Conservation (phyloP, 768 basidiomycete genomes). For the Tylopilus sp. region DNA sequence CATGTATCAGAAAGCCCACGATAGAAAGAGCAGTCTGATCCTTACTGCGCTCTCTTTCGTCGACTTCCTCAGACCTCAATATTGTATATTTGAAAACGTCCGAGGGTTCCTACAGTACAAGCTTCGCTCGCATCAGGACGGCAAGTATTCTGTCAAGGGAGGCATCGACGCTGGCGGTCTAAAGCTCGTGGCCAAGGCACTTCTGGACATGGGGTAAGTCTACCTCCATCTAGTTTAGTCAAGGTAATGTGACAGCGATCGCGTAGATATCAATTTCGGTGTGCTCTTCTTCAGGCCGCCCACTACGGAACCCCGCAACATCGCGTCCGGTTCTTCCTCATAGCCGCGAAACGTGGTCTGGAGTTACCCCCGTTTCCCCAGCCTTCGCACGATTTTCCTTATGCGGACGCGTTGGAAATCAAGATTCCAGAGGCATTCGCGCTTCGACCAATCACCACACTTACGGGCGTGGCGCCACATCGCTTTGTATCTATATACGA, state of each 20-base stretch:
- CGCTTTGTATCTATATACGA: slow-evolving; percentile 61
- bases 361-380: slow-evolving; percentile 39
- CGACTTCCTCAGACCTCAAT: slow-evolving; percentile 39
- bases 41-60: slow-evolving; percentile 51
- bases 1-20: slow-evolving; percentile 64
- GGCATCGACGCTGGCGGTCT: slow-evolving; percentile 73
- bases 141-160: slow-evolving; percentile 48
- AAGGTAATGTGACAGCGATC: background rate
- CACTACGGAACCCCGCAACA: slow-evolving; percentile 48
- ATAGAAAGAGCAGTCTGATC: slow-evolving; percentile 65
- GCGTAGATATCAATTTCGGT: slow-evolving; percentile 43
- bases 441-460: slow-evolving; percentile 44
- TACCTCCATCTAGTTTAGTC: background rate
- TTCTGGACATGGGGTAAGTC: slow-evolving; percentile 64
- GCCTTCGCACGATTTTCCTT: slow-evolving; percentile 43
- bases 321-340: slow-evolving; percentile 47
- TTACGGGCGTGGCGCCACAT: slow-evolving; percentile 53
- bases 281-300: slow-evolving; percentile 42
- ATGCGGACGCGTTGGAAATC: slow-evolving; percentile 45
- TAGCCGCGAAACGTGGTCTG: slow-evolving; percentile 37
- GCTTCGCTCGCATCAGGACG: slow-evolving; percentile 36
- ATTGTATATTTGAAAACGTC: slow-evolving; percentile 49
- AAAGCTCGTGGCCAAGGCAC: slow-evolving; percentile 58
- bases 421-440: slow-evolving; percentile 41
- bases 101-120: slow-evolving; percentile 41